Conservation (phyloP, 2,329 filamentous ascomycete genomes). For the Fusarium mexicanum region DNA sequence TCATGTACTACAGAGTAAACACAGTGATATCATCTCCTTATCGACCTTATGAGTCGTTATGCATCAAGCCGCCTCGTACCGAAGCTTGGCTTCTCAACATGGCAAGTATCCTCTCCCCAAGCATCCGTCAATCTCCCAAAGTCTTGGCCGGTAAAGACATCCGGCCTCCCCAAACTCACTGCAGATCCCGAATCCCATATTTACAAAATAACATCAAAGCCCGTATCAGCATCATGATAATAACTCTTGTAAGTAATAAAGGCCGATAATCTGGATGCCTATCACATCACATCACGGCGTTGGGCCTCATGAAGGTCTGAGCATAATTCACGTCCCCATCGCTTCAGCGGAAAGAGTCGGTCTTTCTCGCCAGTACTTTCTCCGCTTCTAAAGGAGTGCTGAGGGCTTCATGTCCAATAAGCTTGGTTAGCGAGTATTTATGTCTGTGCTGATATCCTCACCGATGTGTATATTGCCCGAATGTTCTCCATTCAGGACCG, state of each 20-base stretch:
- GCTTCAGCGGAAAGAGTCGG: slow-evolving; percentile 32
- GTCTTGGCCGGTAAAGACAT: slow-evolving; percentile 5
- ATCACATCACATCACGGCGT: slow-evolving; percentile 8
- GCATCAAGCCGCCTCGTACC: slow-evolving; percentile 4
- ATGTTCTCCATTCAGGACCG: slow-evolving; percentile 1
- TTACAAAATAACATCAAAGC: not conserved
- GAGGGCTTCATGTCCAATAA: slow-evolving; percentile 27
- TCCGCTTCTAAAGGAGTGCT: slow-evolving; percentile 33
- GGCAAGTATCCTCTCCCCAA: slow-evolving; percentile 30
- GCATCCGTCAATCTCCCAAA: slow-evolving; percentile 21
- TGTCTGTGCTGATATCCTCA: slow-evolving; percentile 5
- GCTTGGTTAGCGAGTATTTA: not conserved
- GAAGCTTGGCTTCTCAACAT: slow-evolving; percentile 21
- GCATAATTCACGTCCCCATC: not conserved
- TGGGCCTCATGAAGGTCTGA: slow-evolving; percentile 12
- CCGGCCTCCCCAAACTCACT: not conserved
- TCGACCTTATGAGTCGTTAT: slow-evolving; percentile 9
- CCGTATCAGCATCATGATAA: not conserved
- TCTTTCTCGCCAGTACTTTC: slow-evolving; percentile 31
- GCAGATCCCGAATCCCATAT: not conserved
- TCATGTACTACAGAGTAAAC: not conserved
- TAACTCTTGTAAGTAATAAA: not conserved
- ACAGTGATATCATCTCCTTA: slow-evolving; percentile 2
- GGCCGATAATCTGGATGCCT: not conserved
- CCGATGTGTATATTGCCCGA: slow-evolving; percentile 2